Evolutionary conservation across 73 alveolate genomes (phyloP), one percentile per base, ranked within the genome.

Genomic region (Urostyla sp.): DNA sequence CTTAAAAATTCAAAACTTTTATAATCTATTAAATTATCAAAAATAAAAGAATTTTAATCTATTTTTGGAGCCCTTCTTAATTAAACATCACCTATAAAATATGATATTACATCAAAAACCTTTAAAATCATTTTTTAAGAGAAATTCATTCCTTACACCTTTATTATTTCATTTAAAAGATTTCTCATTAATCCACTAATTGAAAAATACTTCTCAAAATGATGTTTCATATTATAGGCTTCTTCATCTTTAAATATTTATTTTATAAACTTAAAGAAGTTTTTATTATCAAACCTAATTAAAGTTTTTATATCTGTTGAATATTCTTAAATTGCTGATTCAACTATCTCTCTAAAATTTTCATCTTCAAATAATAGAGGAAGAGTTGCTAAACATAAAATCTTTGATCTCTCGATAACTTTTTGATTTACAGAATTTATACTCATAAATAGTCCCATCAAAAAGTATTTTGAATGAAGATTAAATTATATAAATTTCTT

Each of bases 281-380:
- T 53, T 31, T 60, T 58, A 31, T 77, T 77, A 21, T 77, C 74
- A 34, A n/a, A 48, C 7, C 75, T 21, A 16, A 77, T 46, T 24
- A 77, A 18, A 13, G 44, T 4, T 26, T 44, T 35, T 28, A 69
- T 5, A 27, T 69, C 37, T 28, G 37, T n/a, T 11, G 52, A 55
- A n/a, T 69, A 45, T 27, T 77, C 74, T 0, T 16, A 7, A 23
- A 60, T 60, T n/a, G 20, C 4, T 10, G 24, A 20, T 49, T 77
- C 89, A 3, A 77, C 40, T 34, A 36, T 6, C 23, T 60, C 80
- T 37, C 75, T 77, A 51, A 77, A 77, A 20, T 77, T 43, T 50
- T 45, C 67, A 32, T 77, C 89, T 34, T 77, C 89, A 77, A 60
- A 77, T 53, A 77, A 28, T 52, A 77, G 48, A n/a, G 89, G 89